phyloP scores from a whole-genome alignment of 1,284 basidiomycete species.

The Bondarzewia mesenterica region DNA sequence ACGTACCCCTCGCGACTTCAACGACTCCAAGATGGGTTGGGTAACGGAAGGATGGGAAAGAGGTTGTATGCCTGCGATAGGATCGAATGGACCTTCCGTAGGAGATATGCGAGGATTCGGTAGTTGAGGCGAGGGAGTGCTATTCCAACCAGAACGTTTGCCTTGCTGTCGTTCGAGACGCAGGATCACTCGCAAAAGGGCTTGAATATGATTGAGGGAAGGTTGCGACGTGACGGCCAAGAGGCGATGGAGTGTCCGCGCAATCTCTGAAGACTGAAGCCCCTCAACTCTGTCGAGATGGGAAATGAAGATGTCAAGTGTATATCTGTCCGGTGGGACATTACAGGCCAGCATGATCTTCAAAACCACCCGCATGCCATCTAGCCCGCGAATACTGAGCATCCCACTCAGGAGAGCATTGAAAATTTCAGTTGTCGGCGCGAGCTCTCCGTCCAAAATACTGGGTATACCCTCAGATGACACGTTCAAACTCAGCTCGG shows the following conservation, averaged over 20 bases:
- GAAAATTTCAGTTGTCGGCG: slow-evolving; percentile 42
- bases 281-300: slow-evolving; percentile 36
- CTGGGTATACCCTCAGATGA: background rate
- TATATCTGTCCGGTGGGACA: slow-evolving; percentile 42
- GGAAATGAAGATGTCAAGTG: slow-evolving; percentile 44
- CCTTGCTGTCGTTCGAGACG: slow-evolving; percentile 23
- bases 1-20: slow-evolving; percentile 38
- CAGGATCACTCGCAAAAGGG: slow-evolving; percentile 40
- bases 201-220: slow-evolving; percentile 31
- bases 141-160: slow-evolving; percentile 38
- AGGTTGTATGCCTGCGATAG: slow-evolving; percentile 37
- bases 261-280: slow-evolving; percentile 34
- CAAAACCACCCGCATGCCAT: slow-evolving; percentile 35
- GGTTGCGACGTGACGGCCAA: slow-evolving; percentile 29
- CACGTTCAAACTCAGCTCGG: background rate
- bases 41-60: slow-evolving; percentile 29
- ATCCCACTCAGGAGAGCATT: slow-evolving; percentile 49
- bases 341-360: slow-evolving; percentile 43
- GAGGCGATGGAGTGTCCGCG: slow-evolving; percentile 37
- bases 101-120: background rate
- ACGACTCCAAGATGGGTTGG: slow-evolving; percentile 35
- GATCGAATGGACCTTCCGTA: slow-evolving; percentile 31
- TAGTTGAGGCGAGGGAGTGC: slow-evolving; percentile 19
- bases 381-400: slow-evolving; percentile 38
- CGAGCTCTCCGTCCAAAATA: slow-evolving; percentile 4